Base-by-base conservation (phyloP, 169 alveolate genomes). In the Plasmodium vinckei region DNA sequence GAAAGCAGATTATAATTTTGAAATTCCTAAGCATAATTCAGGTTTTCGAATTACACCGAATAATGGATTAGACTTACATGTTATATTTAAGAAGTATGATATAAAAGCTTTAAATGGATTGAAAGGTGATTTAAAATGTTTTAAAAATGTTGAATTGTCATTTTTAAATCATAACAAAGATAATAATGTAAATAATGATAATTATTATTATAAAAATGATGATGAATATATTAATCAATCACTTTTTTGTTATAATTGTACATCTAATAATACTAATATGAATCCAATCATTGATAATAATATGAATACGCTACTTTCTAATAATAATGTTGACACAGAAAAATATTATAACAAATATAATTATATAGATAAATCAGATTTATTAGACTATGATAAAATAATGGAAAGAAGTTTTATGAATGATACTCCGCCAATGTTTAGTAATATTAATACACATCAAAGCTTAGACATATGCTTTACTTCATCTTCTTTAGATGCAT, bases 81-180 rank as follows among this genome's bases (percentile, higher is more conserved):
- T 92, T 17, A 65, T 92, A n/a, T 77, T 87, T 70, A 87, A 92
- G 21, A 87, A 89, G 56, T 87, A 92, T 89, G 94, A 92, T 65
- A 69, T 92, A 27, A 65, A 89, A 57, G 88, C 94, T 44, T 56
- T 92, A 59, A 92, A 75, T 65, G 93, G 65, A 27, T 59, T 79
- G 51, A 79, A 79, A 65, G 44, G 15, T 53, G 60, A 79, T 61
- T 46, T 79, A 54, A 79, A 79, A 56, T 79, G 63, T 42, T 79
- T 67, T 60, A 79, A 79, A 51, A 57, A 54, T 79, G 75, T 79
- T 12, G 84, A 67, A 27, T 25, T 79, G 12, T 67, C 84, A 17
- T 67, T 82, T 59, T 27, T 67, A 33, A 82, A 68, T 42, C 90
- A 82, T 23, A 23, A 56, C 17, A 51, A 75, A 49, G 72, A 53